Evolutionary conservation across 148 eudicot species (phyloP).

Genomic region (Fallopia convolvulus): DNA sequence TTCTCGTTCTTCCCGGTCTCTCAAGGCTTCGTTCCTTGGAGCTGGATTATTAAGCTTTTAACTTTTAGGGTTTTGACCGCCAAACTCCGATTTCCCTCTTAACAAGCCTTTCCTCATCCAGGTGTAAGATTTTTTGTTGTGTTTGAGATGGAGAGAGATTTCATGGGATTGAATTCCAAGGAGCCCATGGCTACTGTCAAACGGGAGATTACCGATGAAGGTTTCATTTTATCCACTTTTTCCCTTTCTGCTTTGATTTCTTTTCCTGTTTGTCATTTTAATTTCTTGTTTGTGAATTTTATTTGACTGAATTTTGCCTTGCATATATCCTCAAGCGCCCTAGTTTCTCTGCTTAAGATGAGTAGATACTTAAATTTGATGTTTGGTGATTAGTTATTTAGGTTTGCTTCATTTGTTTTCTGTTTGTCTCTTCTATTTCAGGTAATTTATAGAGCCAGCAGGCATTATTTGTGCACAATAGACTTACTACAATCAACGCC

Average conservation of each 20-base stretch:
- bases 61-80: not conserved
- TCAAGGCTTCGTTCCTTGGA: not conserved
- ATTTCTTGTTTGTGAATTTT: not conserved
- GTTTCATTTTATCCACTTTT: not conserved
- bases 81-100: not conserved
- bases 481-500: not conserved
- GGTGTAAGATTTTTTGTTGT: not conserved
- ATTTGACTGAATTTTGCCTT: not conserved
- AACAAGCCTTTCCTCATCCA: not conserved
- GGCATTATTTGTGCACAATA: not conserved
- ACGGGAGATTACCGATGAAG: conserved; percentile 11
- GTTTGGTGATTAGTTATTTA: conserved; percentile 1
- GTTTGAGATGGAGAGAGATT: conserved; percentile 13
- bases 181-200: conserved; percentile 8
- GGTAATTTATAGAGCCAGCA: not conserved
- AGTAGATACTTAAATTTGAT: not conserved
- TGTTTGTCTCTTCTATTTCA: not conserved
- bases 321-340: not conserved
- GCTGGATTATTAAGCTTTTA: not conserved
- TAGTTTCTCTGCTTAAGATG: not conserved
- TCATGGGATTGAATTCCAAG: conserved; percentile 14
- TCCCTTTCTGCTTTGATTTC: not conserved
- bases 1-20: conserved; percentile 2
- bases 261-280: not conserved
- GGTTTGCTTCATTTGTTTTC: not conserved